These are phyloP conservation scores for Parafenestella ontariensis DNA, from an alignment of 2,329 filamentous ascomycete genomes.

Conservation along the genomic window DNA sequence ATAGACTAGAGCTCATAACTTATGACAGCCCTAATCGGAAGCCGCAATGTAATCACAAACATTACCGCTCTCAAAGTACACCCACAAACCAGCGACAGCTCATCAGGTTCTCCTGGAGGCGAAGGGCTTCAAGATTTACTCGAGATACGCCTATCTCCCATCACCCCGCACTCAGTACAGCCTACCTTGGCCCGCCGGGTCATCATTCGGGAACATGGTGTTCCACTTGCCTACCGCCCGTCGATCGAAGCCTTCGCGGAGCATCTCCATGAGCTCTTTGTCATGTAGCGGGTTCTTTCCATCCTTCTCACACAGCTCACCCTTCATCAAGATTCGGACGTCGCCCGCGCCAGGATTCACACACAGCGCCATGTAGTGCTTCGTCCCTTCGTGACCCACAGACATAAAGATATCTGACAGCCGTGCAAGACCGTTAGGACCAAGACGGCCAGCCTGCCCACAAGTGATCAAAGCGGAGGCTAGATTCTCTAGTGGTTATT, in stretches of 20 bases:
- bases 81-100: too few relatives aligned
- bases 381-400: conserved; percentile 7
- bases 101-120: too few relatives aligned
- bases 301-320: conserved; percentile 1
- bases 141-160: background rate
- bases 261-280: conserved; percentile 1
- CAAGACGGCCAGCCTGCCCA: conserved; percentile 5
- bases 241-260: conserved; percentile 8
- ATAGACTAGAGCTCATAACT: too few relatives aligned
- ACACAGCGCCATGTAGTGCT: conserved; percentile 13
- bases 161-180: background rate
- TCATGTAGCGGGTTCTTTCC: conserved; percentile 8
- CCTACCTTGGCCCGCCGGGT: background rate
- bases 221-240: background rate
- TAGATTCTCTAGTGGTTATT: background rate
- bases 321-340: conserved; percentile 6
- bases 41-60: too few relatives aligned
- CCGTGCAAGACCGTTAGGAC: conserved; percentile 6
- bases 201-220: background rate
- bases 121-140: too few relatives aligned
- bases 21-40: too few relatives aligned
- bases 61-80: too few relatives aligned
- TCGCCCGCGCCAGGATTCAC: background rate
- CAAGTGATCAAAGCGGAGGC: background rate
- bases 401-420: conserved; percentile 8